phyloP scores from a whole-genome alignment of 2,329 filamentous ascomycete species.

The Aspergillus sergii region DNA sequence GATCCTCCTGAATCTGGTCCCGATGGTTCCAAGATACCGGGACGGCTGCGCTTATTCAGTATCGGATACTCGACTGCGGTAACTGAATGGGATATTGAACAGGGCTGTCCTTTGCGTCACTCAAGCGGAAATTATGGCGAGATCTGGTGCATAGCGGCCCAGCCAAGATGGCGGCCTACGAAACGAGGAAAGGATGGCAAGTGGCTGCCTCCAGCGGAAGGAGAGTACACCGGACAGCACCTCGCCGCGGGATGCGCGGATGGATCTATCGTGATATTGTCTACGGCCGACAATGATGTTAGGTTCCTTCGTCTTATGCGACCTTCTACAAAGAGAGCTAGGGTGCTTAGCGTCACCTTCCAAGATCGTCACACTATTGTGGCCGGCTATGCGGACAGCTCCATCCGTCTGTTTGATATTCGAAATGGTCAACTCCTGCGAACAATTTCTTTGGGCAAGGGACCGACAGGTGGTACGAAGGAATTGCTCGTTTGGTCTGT shows the following conservation, averaged over 20 bases:
- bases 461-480: conserved; percentile 74
- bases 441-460: conserved; percentile 82
- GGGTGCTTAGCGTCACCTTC: conserved; percentile 89
- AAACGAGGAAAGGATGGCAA: conserved; percentile 41
- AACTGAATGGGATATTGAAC: conserved; percentile 91
- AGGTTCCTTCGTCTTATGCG: conserved; percentile 77
- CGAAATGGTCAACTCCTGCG: conserved; percentile 74
- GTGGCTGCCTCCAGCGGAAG: conserved; percentile 35
- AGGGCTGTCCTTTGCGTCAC: conserved; percentile 74
- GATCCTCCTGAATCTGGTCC: conserved; percentile 69
- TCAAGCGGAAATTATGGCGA: conserved; percentile 92
- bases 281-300: conserved; percentile 81
- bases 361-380: conserved; percentile 81
- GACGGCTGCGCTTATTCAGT: conserved; percentile 86
- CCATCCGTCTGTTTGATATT: conserved; percentile 88
- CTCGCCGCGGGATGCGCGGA: conserved; percentile 89
- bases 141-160: conserved; percentile 93
- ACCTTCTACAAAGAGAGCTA: conserved; percentile 78
- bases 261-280: conserved; percentile 83
- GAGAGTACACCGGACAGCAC: conserved; percentile 56
- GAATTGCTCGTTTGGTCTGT: conserved; percentile 93
- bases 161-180: conserved; percentile 62
- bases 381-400: conserved; percentile 93
- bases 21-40: conserved; percentile 62
- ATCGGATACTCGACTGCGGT: conserved; percentile 91